Conservation (phyloP, 2,329 filamentous ascomycete species). For the Delphinella strobiligena region DNA sequence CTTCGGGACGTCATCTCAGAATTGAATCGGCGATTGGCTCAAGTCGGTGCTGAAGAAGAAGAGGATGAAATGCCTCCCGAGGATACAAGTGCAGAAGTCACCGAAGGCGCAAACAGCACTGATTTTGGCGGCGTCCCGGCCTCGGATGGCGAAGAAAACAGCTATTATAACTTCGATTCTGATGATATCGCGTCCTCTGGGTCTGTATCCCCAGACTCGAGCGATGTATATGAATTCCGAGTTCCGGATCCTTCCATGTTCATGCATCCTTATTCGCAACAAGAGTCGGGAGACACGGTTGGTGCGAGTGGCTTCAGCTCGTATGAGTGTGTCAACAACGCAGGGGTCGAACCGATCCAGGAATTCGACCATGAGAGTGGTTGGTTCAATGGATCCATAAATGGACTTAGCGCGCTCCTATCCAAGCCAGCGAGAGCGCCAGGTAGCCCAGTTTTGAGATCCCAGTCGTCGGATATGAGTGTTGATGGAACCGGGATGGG, state of each 20-base stretch:
- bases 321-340: slow-evolving; percentile 12
- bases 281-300: neutral
- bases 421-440: slow-evolving; percentile 7
- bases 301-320: slow-evolving; percentile 10
- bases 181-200: slow-evolving; percentile 12
- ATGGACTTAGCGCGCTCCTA: slow-evolving; percentile 14
- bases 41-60: slow-evolving; percentile 17
- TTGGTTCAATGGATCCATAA: slow-evolving; percentile 21
- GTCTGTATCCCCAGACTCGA: slow-evolving; percentile 15
- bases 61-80: slow-evolving; percentile 14
- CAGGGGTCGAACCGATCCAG: slow-evolving; percentile 10
- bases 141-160: slow-evolving; percentile 20
- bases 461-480: neutral
- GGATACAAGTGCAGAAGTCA: slow-evolving; percentile 11
- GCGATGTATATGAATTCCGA: slow-evolving; percentile 19
- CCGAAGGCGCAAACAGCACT: slow-evolving; percentile 9
- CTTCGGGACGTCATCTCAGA: slow-evolving; percentile 20
- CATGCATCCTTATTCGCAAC: neutral
- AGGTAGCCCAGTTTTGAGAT: neutral
- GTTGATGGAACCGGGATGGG: slow-evolving; percentile 2
- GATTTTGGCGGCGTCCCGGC: slow-evolving; percentile 10
- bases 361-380: slow-evolving; percentile 18
- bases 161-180: slow-evolving; percentile 19
- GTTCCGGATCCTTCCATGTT: slow-evolving; percentile 4
- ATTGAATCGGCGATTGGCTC: slow-evolving; percentile 21